Percentiles rank a stretch among this genome's conserved stretches.
phyloP scores from a whole-genome alignment of 2,329 filamentous ascomycete species.

The Fusarium chlamydosporum region DNA sequence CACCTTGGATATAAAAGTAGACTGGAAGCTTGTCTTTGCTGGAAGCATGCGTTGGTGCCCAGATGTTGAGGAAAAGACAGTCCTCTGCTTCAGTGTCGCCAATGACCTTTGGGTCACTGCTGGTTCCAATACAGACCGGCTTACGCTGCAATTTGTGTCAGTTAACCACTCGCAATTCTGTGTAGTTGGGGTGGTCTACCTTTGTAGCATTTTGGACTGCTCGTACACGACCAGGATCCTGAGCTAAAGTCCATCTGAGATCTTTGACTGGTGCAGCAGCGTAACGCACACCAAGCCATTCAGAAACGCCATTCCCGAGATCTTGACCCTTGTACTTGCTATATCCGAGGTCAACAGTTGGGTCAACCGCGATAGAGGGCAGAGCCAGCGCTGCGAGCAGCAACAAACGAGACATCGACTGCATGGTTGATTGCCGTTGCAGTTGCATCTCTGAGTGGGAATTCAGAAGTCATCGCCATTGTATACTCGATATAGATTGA shows the following conservation, averaged over 20 bases:
- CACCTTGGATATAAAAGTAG: constrained; percentile 71
- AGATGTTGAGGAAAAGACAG: constrained; percentile 78
- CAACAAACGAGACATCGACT: constrained; percentile 3
- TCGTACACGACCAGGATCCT: constrained; percentile 67
- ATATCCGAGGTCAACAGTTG: constrained; percentile 73
- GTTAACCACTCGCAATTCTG: fast-evolving
- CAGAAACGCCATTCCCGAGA: constrained; percentile 70
- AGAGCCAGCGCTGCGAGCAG: constrained; percentile 21
- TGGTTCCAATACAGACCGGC: constrained; percentile 53
- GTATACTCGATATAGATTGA: neutral
- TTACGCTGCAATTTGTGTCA: constrained; percentile 42
- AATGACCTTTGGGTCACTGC: constrained; percentile 30
- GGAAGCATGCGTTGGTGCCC: constrained; percentile 69
- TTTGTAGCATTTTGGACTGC: constrained; percentile 67
- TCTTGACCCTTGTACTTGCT: constrained; percentile 73
- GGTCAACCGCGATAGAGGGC: constrained; percentile 22
- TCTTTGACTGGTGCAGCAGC: constrained; percentile 76
- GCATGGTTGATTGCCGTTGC: constrained; percentile 7
- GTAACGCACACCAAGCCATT: constrained; percentile 83
- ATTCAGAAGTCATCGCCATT: neutral
- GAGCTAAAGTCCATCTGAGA: constrained; percentile 76
- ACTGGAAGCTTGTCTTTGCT: constrained; percentile 71
- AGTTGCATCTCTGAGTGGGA: too few relatives aligned
- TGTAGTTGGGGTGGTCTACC: constrained; percentile 55
- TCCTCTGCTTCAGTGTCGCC: constrained; percentile 66